Evolutionary conservation across 1,284 basidiomycete species (phyloP).

Genomic region (Cutaneotrichosporon dermatis): DNA sequence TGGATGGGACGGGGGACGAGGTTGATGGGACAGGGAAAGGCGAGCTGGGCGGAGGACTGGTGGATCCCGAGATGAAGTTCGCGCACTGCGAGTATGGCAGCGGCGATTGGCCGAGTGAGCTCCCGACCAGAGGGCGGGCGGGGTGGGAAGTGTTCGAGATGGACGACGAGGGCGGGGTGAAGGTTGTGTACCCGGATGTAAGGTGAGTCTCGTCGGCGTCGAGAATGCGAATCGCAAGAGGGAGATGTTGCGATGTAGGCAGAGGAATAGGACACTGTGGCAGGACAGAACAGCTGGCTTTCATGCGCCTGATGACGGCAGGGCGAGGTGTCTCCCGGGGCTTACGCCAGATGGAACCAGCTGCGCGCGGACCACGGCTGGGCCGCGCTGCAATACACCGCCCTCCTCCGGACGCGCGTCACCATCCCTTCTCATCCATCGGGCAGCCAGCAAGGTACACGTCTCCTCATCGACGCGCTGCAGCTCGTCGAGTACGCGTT

Average conservation of each 20-base stretch:
- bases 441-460: conserved; percentile 12
- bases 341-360: conserved; percentile 31
- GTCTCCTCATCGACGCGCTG: conserved; percentile 38
- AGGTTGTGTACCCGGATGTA: conserved; percentile 33
- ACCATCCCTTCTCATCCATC: conserved; percentile 9
- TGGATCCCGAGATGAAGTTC: conserved; percentile 32
- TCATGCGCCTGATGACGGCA: too few relatives aligned
- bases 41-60: not conserved
- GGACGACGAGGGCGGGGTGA: conserved; percentile 27
- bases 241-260: too few relatives aligned
- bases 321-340: too few relatives aligned
- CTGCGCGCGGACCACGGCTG: conserved; percentile 45
- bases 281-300: not conserved
- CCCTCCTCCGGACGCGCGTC: conserved; percentile 29
- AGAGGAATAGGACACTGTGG: too few relatives aligned
- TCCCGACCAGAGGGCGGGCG: conserved; percentile 31
- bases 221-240: not conserved
- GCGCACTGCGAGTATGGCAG: conserved; percentile 22
- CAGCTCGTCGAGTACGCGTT: conserved; percentile 43
- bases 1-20: not conserved
- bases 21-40: not conserved
- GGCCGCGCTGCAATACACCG: conserved; percentile 41
- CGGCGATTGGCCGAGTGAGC: conserved; percentile 35
- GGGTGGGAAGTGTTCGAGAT: conserved; percentile 32
- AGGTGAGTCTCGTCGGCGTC: not conserved